phyloP scores from a whole-genome alignment of 345 rosid species.

The Linum usitatissimum region DNA sequence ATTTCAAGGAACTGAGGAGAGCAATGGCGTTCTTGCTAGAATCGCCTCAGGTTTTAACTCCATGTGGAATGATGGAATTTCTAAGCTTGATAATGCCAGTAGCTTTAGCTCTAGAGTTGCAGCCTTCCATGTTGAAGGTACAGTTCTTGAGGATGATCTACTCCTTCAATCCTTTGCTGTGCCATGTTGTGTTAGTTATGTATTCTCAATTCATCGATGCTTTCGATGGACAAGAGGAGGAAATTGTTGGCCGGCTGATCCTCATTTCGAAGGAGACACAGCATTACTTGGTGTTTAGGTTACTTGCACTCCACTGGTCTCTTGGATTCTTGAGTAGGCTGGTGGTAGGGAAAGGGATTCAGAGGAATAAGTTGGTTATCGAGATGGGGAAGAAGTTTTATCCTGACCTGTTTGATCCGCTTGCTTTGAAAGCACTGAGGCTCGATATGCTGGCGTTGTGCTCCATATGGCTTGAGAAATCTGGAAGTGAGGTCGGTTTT shows the following conservation, averaged over 20 bases:
- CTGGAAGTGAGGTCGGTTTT: slow-evolving; percentile 19
- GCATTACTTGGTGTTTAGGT: slow-evolving; percentile 53
- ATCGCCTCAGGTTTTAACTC: slow-evolving; percentile 64
- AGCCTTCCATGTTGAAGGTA: slow-evolving; percentile 81
- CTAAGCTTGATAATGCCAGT: slow-evolving; percentile 70
- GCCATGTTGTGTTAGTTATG: slow-evolving; percentile 65
- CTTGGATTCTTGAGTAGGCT: slow-evolving; percentile 54
- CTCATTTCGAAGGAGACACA: slow-evolving; percentile 61
- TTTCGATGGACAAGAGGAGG: slow-evolving; percentile 69
- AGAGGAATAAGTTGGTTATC: slow-evolving; percentile 40
- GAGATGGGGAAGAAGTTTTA: slow-evolving; percentile 57
- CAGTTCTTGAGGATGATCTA: slow-evolving; percentile 82
- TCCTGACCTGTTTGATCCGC: slow-evolving; percentile 85
- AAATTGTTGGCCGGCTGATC: slow-evolving; percentile 54
- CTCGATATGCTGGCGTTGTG: slow-evolving; percentile 77
- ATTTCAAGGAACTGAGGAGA: slow-evolving; percentile 79
- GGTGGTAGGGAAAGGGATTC: slow-evolving; percentile 30
- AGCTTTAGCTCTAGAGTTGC: slow-evolving; percentile 67
- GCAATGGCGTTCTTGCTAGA: slow-evolving; percentile 85
- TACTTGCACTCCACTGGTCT: slow-evolving; percentile 82
- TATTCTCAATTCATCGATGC: slow-evolving; percentile 52
- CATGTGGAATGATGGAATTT: slow-evolving; percentile 76
- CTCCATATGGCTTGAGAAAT: slow-evolving; percentile 31
- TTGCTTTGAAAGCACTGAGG: slow-evolving; percentile 73
- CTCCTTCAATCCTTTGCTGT: slow-evolving; percentile 66